Base-by-base conservation (phyloP, 805 yeast species). In the Lipomyces kockii region DNA sequence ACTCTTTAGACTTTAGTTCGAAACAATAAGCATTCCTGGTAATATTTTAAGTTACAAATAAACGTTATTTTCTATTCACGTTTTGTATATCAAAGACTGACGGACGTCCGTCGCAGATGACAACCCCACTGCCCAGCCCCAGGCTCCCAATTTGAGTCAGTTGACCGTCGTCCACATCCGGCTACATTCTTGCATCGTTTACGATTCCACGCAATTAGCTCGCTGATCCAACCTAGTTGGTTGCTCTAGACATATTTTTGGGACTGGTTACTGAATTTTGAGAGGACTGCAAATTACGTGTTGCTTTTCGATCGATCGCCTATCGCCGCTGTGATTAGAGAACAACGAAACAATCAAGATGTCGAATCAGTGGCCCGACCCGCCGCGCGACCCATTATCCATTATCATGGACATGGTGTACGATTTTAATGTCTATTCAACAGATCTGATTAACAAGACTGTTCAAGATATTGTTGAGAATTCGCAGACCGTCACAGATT, bases 351-450 rank as follows among this genome's bases (percentile, higher is more conserved):
- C 43, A 5, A n/a, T 25, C 5, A 35, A 35, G 39, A 43, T 43
- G 49, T 43, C 49, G 49, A 43, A 43, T 43, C 49, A 17, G 49
- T 43, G 49, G 64, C n/a, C 69, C 20, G 46, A 57, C 22, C 55
- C 72, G 2, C 73, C 73, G 25, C 71, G 71, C 14, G 73, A 71
- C 57, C 73, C 73, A 5, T 60, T 71, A 49, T 27, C 72, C 52
- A 55, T 29, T 43, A 29, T 71, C 17, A 63, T 71, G 66, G 71
- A 71, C 34, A 29, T 60, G 53, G 58, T 69, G 54, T 67, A 69
- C 46, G 29, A 56, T 17, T 37, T 63, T 20, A 65, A 69, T 49
- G 39, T 61, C 46, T 58, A 58, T 20, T 51, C 65, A 5, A 61
- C 70, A 5, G 72, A 69, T n/a, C 54, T 60, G 27, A 56, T 69